Evolutionary conservation across 139 green algal genomes (phyloP).

Genomic region (Pseudopediastrum boryanum): DNA sequence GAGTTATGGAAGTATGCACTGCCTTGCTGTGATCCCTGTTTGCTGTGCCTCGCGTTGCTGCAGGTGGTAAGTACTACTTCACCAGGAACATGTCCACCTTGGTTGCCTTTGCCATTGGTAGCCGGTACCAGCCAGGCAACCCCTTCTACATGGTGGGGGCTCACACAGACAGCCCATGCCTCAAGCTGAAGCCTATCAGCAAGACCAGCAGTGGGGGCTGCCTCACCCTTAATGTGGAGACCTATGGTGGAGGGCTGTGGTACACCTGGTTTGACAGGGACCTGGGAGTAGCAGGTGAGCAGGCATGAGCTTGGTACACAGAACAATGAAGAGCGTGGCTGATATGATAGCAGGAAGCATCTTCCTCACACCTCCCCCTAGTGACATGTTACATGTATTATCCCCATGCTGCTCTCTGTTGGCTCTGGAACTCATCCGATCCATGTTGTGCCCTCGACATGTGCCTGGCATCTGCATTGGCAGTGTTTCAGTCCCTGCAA

Average conservation of each 20-base stretch:
- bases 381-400: not conserved
- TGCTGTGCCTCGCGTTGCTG: not conserved
- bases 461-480: too few species aligned
- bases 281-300: constrained; percentile 88
- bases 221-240: constrained; percentile 86
- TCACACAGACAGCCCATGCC: constrained; percentile 93
- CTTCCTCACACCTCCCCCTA: not conserved
- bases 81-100: constrained; percentile 92
- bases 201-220: constrained; percentile 58
- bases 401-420: too few species aligned
- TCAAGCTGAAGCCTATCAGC: constrained; percentile 87
- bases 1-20: too few species aligned
- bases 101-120: constrained; percentile 91
- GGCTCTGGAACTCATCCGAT: too few species aligned
- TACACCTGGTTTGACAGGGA: constrained; percentile 99
- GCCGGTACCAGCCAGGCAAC: constrained; percentile 82
- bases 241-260: constrained; percentile 96
- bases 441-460: too few species aligned
- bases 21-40: too few species aligned
- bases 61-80: constrained; percentile 92
- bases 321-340: not conserved
- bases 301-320: constrained; percentile 43
- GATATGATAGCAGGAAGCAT: not conserved
- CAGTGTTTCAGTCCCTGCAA: too few species aligned
- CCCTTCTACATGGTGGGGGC: constrained; percentile 94